Conservation (phyloP, 768 basidiomycete genomes). For the Lactifluus hygrophoroides region DNA sequence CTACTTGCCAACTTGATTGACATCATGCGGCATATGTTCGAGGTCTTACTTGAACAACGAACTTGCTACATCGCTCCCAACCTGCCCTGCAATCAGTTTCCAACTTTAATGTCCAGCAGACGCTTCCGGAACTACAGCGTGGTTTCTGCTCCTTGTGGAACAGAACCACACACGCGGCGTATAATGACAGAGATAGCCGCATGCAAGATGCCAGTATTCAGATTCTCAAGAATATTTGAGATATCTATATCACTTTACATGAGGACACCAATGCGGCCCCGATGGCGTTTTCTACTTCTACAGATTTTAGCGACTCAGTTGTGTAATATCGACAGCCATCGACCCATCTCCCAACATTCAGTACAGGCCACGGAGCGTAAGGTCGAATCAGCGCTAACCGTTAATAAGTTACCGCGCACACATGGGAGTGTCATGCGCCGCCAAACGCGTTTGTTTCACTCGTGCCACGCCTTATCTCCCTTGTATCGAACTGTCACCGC, state of each 20-base stretch:
- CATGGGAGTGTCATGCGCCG: no score
- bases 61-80: no score
- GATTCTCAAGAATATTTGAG: background rate
- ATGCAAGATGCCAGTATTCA: background rate
- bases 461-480: no score
- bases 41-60: no score
- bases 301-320: background rate
- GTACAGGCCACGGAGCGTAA: no score
- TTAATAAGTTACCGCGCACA: no score
- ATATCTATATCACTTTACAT: background rate
- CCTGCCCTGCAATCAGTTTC: background rate
- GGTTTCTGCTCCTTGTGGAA: background rate
- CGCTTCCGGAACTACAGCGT: background rate
- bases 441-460: no score
- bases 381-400: no score
- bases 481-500: no score
- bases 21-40: background rate
- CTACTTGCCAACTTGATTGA: background rate
- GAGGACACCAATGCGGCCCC: background rate
- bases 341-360: slow-evolving; percentile 27
- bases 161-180: background rate
- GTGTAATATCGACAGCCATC: background rate
- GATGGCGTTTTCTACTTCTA: no score
- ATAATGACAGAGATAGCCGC: background rate
- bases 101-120: background rate